Conservation (phyloP, 177 flowering plant species). For the Tripterygium wilfordii region DNA sequence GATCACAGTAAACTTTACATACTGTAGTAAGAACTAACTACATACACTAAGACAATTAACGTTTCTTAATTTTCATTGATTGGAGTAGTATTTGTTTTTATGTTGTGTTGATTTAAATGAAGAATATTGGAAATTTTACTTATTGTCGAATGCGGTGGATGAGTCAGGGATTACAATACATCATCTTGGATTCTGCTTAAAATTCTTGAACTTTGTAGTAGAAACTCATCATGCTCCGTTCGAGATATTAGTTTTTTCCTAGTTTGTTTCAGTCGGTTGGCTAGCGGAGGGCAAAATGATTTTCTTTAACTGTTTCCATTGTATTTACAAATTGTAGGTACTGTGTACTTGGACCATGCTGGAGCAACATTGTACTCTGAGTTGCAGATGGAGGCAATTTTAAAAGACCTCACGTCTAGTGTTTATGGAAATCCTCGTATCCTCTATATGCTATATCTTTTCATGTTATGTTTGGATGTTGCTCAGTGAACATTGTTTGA, state of each 20-base stretch:
- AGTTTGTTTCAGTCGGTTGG: not conserved
- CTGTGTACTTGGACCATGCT: constrained; percentile 92
- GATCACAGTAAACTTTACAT: too few species aligned
- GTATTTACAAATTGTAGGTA: constrained; percentile 24
- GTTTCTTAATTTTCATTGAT: too few species aligned
- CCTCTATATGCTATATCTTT: constrained; percentile 19
- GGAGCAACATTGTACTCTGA: constrained; percentile 94
- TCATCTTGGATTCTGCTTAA: too few species aligned
- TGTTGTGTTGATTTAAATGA: too few species aligned
- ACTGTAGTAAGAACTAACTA: too few species aligned
- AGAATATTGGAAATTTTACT: too few species aligned
- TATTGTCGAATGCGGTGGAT: too few species aligned
- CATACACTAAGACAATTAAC: too few species aligned
- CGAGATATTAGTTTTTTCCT: not conserved
- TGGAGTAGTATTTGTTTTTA: too few species aligned
- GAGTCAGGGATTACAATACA: too few species aligned
- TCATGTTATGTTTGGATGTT: not conserved
- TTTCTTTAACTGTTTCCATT: not conserved
- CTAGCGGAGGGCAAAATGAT: not conserved
- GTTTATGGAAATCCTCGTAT: constrained; percentile 98
- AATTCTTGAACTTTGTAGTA: too few species aligned
- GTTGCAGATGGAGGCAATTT: constrained; percentile 70
- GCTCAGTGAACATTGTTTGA: not conserved
- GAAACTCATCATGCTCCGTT: too few species aligned
- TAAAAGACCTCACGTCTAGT: constrained; percentile 55